Percentiles rank a stretch among this genome's conserved stretches.
Conservation (phyloP, 257 asterid species). For the Leptodermis oblonga region DNA sequence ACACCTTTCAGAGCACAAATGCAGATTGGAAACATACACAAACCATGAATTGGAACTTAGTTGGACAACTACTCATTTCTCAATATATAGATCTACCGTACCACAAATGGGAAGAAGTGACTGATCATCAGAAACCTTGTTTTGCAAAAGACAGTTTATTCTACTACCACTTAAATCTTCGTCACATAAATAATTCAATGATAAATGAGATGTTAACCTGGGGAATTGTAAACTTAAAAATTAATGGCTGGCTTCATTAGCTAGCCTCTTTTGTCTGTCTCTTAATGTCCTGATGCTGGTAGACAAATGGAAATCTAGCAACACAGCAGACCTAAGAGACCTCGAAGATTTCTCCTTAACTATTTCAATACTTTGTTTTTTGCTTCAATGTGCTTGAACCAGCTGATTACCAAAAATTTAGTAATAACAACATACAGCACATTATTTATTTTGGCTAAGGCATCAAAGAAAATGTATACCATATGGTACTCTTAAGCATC, state of each 20-base stretch:
- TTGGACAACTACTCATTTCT: too few relatives aligned
- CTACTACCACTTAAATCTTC: too few relatives aligned
- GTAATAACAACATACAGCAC: not conserved
- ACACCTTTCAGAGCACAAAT: not conserved
- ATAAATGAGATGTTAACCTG: too few relatives aligned
- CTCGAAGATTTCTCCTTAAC: not conserved
- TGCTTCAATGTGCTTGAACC: not conserved
- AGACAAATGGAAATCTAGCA: not conserved
- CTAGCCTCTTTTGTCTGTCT: not conserved
- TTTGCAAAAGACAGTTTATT: too few relatives aligned
- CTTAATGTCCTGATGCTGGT: not conserved
- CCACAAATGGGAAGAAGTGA: too few relatives aligned
- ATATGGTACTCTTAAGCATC: not conserved
- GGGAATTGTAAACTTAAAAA: too few relatives aligned
- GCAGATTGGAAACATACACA: not conserved
- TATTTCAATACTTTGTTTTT: not conserved
- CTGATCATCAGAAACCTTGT: too few relatives aligned
- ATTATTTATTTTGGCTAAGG: too few relatives aligned
- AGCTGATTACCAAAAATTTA: not conserved
- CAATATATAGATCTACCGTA: too few relatives aligned
- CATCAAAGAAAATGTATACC: not conserved
- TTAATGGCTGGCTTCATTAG: not conserved
- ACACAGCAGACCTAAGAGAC: not conserved
- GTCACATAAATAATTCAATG: too few relatives aligned
- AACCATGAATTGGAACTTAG: not conserved